Conservation (phyloP, 116 monocot species). For the Dioscorea cayenensis region DNA sequence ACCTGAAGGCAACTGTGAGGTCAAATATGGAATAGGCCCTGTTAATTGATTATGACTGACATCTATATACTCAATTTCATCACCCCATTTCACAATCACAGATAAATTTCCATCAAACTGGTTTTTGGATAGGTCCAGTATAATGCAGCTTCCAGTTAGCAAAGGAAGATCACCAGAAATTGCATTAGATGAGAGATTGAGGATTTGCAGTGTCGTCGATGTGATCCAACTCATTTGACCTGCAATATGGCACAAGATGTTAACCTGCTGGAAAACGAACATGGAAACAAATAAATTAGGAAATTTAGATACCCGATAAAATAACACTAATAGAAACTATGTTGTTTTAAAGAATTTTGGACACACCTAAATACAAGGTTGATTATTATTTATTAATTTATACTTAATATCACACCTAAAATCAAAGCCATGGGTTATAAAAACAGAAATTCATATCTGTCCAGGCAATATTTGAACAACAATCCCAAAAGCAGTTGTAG, state of each 20-base stretch:
- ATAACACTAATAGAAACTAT: too few species aligned
- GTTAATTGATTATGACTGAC: slow-evolving; percentile 72
- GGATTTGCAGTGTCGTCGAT: slow-evolving; percentile 60
- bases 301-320: too few species aligned
- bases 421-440: too few species aligned
- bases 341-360: too few species aligned
- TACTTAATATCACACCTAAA: too few species aligned
- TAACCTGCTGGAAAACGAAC: neutral
- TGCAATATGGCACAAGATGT: slow-evolving; percentile 20
- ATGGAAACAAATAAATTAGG: neutral
- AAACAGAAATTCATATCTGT: too few species aligned
- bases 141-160: slow-evolving; percentile 67
- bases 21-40: slow-evolving; percentile 51
- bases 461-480: too few species aligned
- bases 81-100: slow-evolving; percentile 69
- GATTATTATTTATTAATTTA: too few species aligned
- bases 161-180: slow-evolving; percentile 81
- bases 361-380: too few species aligned
- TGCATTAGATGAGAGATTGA: slow-evolving; percentile 85
- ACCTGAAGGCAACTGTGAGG: slow-evolving; percentile 54
- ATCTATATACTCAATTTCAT: slow-evolving; percentile 73
- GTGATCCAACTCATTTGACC: slow-evolving; percentile 91
- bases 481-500: too few species aligned
- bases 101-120: slow-evolving; percentile 78
- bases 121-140: slow-evolving; percentile 77